Evolutionary conservation across 805 yeast genomes (phyloP).

Genomic region (Ogataea ramenticola): DNA sequence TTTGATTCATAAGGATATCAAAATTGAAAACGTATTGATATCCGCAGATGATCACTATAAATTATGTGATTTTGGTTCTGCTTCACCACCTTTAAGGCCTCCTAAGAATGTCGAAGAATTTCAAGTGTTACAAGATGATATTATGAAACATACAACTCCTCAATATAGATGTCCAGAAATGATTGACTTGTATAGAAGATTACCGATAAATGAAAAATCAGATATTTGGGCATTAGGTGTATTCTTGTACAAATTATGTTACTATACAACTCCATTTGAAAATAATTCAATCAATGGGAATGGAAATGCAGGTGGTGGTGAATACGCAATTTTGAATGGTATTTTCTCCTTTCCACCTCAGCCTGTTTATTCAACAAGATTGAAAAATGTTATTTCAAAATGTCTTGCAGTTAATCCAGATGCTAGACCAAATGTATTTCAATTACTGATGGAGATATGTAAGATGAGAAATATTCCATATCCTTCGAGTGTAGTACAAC

Average conservation of each 20-base stretch:
- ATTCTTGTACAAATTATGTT: conserved; percentile 68
- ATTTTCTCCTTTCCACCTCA: conserved; percentile 42
- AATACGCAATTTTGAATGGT: conserved; percentile 55
- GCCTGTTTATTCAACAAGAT: conserved; percentile 53
- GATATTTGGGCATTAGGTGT: conserved; percentile 86
- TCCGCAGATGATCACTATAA: conserved; percentile 53
- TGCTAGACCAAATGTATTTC: conserved; percentile 67
- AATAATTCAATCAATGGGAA: conserved; percentile 29
- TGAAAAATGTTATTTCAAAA: conserved; percentile 57
- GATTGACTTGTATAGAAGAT: conserved; percentile 63
- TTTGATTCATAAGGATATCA: conserved; percentile 70
- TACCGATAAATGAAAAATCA: conserved; percentile 73
- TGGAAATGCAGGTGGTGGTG: conserved; percentile 38
- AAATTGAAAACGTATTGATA: conserved; percentile 72
- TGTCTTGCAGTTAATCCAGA: conserved; percentile 60
- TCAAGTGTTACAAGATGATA: conserved; percentile 53
- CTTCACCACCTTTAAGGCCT: conserved; percentile 55
- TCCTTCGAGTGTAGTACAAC: conserved; percentile 25
- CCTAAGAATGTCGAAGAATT: conserved; percentile 59
- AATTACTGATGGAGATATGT: conserved; percentile 61
- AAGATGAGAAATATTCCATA: conserved; percentile 44
- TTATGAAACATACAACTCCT: conserved; percentile 75
- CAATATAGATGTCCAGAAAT: conserved; percentile 83
- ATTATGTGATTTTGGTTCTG: conserved; percentile 79
- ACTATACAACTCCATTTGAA: conserved; percentile 81